Evolutionary conservation across 192 early-diverging fungal species (phyloP).

Genomic region (Umbelopsis sp.): DNA sequence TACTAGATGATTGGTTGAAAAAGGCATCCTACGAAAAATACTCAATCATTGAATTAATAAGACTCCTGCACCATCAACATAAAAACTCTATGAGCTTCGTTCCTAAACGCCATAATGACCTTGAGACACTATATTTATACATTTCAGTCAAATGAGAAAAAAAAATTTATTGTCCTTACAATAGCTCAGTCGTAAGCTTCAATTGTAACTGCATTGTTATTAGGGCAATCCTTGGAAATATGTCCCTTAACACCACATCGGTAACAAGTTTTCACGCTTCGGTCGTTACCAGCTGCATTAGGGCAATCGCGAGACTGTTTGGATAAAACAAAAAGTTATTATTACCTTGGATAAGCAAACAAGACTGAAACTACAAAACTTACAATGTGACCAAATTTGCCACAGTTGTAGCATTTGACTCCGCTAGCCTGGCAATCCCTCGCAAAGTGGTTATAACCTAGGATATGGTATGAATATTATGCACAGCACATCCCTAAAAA

Average conservation of each 20-base stretch:
- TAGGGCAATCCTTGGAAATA: conserved; percentile 36
- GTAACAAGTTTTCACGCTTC: conserved; percentile 42
- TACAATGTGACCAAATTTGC: conserved; percentile 56
- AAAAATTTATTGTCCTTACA: no score
- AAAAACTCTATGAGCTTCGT: no score
- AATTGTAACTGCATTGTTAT: conserved; percentile 7
- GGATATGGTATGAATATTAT: background rate
- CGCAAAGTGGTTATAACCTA: conserved; percentile 52
- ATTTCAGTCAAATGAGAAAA: no score
- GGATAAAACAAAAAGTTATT: background rate
- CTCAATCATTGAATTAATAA: no score
- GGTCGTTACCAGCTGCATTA: conserved; percentile 24
- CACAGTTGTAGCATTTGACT: conserved; percentile 60
- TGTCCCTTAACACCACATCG: conserved; percentile 46
- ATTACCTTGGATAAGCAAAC: background rate
- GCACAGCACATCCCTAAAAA: no score
- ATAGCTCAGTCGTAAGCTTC: conserved; percentile 7
- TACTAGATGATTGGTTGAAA: no score
- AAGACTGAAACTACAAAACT: conserved; percentile 18
- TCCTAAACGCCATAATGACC: no score
- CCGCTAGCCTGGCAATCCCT: conserved; percentile 53
- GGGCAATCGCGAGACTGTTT: conserved; percentile 46
- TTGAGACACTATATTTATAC: no score
- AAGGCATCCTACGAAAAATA: no score
- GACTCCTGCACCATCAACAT: no score